A percentile compares a stretch with the other conserved stretches of the same genome.
These are phyloP conservation scores for Ophiosphaerella korrae DNA, from an alignment of 2,329 filamentous ascomycete species.

Conservation along the genomic window DNA sequence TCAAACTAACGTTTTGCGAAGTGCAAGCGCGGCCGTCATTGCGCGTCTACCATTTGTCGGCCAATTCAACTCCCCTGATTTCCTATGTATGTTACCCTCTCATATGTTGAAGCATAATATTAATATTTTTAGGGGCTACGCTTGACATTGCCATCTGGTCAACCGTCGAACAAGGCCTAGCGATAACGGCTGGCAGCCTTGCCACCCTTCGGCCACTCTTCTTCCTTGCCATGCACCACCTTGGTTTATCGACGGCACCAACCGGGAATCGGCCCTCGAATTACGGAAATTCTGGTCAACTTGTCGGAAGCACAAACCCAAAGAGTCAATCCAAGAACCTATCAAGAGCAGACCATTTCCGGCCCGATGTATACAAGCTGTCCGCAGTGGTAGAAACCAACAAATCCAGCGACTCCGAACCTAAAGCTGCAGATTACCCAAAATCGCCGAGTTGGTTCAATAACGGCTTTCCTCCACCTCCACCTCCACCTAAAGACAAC, in stretches of 20 bases:
- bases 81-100: conserved; percentile 32
- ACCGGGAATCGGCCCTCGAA: conserved; percentile 29
- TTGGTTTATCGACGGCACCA: conserved; percentile 32
- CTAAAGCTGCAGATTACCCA: background rate
- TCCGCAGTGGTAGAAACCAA: conserved; percentile 23
- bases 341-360: conserved; percentile 22
- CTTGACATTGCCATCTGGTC: conserved; percentile 47
- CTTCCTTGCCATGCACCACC: conserved; percentile 25
- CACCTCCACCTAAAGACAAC: conserved; percentile 9
- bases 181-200: conserved; percentile 44
- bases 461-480: conserved; percentile 6
- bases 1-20: conserved; percentile 10
- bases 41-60: conserved; percentile 37
- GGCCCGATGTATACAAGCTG: conserved; percentile 28
- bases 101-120: background rate
- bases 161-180: conserved; percentile 43
- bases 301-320: conserved; percentile 11
- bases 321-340: conserved; percentile 17
- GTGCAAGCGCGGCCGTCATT: conserved; percentile 42
- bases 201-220: conserved; percentile 45
- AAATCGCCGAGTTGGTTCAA: conserved; percentile 23
- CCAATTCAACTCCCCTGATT: conserved; percentile 37
- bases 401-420: conserved; percentile 16
- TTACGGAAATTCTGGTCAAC: conserved; percentile 15
- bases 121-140: conserved; percentile 32